Percentiles rank a stretch among this genome's conserved stretches.
Conservation (phyloP, 2,329 filamentous ascomycete genomes). For the Annulohypoxylon truncatum region DNA sequence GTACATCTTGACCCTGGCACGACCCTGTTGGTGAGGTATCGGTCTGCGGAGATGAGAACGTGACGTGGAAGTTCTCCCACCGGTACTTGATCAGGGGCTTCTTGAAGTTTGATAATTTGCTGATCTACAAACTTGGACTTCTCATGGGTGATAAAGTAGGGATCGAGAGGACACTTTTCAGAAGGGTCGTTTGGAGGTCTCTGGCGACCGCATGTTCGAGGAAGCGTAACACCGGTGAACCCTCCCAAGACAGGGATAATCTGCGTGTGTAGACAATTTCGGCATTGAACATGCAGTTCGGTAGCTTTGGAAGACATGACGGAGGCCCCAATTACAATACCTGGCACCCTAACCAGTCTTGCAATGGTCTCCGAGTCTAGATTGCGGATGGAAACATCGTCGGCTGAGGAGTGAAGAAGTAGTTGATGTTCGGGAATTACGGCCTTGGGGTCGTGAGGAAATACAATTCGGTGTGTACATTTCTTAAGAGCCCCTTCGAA, state of each 20-base stretch:
- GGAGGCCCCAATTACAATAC: conserved; percentile 96
- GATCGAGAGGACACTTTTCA: conserved; percentile 88
- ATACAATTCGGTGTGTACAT: conserved; percentile 94
- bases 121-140: conserved; percentile 96
- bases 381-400: conserved; percentile 92
- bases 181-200: conserved; percentile 73
- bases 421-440: conserved; percentile 91
- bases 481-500: conserved; percentile 91
- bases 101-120: conserved; percentile 97
- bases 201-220: conserved; percentile 77
- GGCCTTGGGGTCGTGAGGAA: conserved; percentile 75
- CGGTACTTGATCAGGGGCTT: conserved; percentile 96
- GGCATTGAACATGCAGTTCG: conserved; percentile 85
- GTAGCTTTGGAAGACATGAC: conserved; percentile 97
- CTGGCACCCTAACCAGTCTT: conserved; percentile 93
- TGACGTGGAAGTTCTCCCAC: conserved; percentile 96
- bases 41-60: conserved; percentile 94
- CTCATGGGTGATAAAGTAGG: conserved; percentile 96
- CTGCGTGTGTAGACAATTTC: conserved; percentile 81
- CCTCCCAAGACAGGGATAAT: conserved; percentile 81
- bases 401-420: conserved; percentile 90
- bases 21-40: conserved; percentile 94
- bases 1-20: conserved; percentile 95
- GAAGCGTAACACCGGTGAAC: conserved; percentile 87
- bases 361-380: conserved; percentile 93